Base-by-base conservation (phyloP, 352 stramenopile genomes). In the Pythium aquatile region DNA sequence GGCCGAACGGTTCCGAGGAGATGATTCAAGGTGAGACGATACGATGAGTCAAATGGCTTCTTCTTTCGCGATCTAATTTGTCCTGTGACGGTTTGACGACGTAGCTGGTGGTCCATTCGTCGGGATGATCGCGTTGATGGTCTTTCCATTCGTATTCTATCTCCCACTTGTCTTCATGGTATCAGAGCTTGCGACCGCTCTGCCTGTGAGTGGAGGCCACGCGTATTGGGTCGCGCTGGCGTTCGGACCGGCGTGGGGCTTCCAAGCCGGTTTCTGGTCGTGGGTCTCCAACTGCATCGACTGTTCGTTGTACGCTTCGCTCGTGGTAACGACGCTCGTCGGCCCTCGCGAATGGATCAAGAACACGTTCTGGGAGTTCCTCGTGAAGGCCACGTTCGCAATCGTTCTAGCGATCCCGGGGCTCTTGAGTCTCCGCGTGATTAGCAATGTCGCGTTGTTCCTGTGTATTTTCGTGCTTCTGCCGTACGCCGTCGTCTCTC, bases 271-370 rank as follows among this genome's bases (percentile, higher is more conserved):
- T 7, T 95, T 91, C 70, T 95, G 87, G 85, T 85, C 74, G 9
- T 95, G 86, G 86, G 71, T 94, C 39, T 78, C 81, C 26, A 91
- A 90, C 56, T 88, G 82, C 55, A 74, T 94, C 70, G 76, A 90
- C 65, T 89, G 78, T 49, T 79, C 84, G 33, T 72, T 92, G 33
- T 88, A 93, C 54, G 79, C 81, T 28, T 80, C 76, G 29, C 76
- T 87, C 54, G 69, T 74, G 2, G 61, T 89, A 52, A 37, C 55
- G 1, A 58, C 74, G 3, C 55, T 84, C 37, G 52, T 69, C 24
- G 68, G 60, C 0, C 33, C 66, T 1, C 16, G 16, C n/a, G 49
- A 49, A 2, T 29, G 61, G 11, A 48, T 70, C 14, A 55, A 70
- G 1, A 72, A 74, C 40, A 74, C 74, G 5, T 66, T 75, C 54